Evolutionary conservation across 768 basidiomycete genomes (phyloP).

Genomic region (Leccinum subgranulosum): DNA sequence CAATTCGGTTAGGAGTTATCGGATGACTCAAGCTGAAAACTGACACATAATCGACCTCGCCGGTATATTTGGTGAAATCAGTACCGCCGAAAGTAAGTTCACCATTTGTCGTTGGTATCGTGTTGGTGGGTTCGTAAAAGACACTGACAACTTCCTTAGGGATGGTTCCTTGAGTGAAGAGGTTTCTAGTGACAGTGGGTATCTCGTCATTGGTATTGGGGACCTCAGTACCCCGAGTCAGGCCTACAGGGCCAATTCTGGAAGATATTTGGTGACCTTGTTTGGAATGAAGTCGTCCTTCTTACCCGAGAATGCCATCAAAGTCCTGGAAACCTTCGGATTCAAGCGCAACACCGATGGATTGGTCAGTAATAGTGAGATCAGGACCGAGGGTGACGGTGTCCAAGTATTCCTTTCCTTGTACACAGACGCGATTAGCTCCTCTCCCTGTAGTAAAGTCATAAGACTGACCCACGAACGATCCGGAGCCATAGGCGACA

Average conservation of each 20-base stretch:
- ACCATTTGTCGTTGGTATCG: constrained; percentile 37
- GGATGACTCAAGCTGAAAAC: constrained; percentile 2
- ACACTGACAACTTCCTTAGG: constrained; percentile 42
- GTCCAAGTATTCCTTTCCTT: constrained; percentile 49
- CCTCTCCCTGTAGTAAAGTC: background rate
- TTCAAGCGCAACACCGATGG: constrained; percentile 57
- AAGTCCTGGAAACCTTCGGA: constrained; percentile 44
- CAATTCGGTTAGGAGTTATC: background rate
- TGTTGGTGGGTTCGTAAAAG: constrained; percentile 48
- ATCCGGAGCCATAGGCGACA: constrained; percentile 59
- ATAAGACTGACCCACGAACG: constrained; percentile 45
- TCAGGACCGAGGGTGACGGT: constrained; percentile 48
- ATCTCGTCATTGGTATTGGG: constrained; percentile 22
- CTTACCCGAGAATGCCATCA: constrained; percentile 67
- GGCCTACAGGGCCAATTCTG: constrained; percentile 58
- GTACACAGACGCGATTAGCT: background rate
- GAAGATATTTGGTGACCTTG: background rate
- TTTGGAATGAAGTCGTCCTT: background rate
- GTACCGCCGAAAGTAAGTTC: constrained; percentile 52
- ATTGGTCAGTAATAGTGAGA: constrained; percentile 52
- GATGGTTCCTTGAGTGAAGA: constrained; percentile 43
- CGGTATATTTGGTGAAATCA: constrained; percentile 27
- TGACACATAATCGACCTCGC: constrained; percentile 43
- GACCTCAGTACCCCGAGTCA: constrained; percentile 42
- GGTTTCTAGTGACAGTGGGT: constrained; percentile 58